Evolutionary conservation across 2,329 filamentous ascomycete species (phyloP), one percentile per base, ranked within the genome.

Genomic region (Trichoderma sp.): DNA sequence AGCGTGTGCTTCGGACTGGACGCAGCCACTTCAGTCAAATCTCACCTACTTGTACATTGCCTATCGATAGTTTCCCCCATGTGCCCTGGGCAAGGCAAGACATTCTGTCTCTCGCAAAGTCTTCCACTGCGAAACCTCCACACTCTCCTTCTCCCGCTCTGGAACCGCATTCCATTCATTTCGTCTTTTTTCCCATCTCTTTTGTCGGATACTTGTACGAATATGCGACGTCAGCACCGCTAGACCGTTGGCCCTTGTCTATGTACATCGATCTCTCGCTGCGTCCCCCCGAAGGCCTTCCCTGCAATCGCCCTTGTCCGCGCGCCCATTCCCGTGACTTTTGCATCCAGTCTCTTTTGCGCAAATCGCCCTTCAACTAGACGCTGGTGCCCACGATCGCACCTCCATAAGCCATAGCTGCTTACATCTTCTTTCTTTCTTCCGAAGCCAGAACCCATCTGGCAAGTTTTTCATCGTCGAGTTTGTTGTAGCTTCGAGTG

Each of bases 231-330:
- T 62, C 64, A 56, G 57, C 64, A 47, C 36, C 36, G 58, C 65
- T 47, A 39, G 21, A 47, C 34, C 28, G 26, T 56, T 71, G 72
- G 72, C 56, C 47, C 72, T 67, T 71, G 72, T 73, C 62, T 64
- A 36, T 36, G 34, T 36, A 58, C 30, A 73, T 71, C 67, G 32
- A 57, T 62, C 72, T 69, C 34, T 62, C 28, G 66, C 66, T 70
- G 67, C 67, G 15, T 58, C 39, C 39, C 39, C 36, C 53, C 64
- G 36, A 56, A 60, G 12, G 36, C 39, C 57, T 62, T 62, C 71
- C 71, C 71, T 73, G 71, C 71, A 71, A 73, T 71, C 71, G 71
- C 62, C 69, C 69, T 73, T 71, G 58, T 53, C 51, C 30, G 47
- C 64, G 47, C 62, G 24, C 39, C 36, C 43, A 61, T 51, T 47